A percentile compares a stretch with the other conserved stretches of the same genome.
Conservation (phyloP, 192 early-diverging fungal species). For the Ramicandelaber brevisporus region DNA sequence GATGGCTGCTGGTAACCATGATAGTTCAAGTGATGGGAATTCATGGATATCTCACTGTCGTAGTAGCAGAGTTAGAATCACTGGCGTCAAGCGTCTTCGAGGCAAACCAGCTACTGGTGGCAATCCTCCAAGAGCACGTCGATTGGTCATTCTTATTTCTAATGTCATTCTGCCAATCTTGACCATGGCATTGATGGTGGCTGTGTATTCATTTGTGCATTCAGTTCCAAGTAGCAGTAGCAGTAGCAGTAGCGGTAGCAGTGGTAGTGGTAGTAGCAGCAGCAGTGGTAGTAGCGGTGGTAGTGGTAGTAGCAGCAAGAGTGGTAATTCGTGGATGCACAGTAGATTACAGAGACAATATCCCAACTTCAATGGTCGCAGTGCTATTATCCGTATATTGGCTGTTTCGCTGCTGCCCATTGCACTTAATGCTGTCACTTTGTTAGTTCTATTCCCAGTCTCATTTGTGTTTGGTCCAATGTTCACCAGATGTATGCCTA, state of each 20-base stretch:
- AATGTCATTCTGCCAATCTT: constrained; percentile 45
- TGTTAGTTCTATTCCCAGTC: constrained; percentile 31
- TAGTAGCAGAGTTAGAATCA: constrained; percentile 38
- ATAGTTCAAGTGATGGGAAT: constrained; percentile 38
- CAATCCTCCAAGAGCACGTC: constrained; percentile 37
- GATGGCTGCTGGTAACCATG: constrained; percentile 61
- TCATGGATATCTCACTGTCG: constrained; percentile 62
- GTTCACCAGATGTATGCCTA: constrained; percentile 30
- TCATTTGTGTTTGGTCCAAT: constrained; percentile 33
- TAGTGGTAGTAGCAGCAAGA: too few relatives aligned
- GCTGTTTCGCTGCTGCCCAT: constrained; percentile 42
- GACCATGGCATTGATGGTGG: constrained; percentile 27
- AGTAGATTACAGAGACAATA: too few relatives aligned
- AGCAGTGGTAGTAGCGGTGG: too few relatives aligned
- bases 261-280: too few relatives aligned
- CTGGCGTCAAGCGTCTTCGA: constrained; percentile 45
- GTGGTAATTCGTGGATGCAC: too few relatives aligned
- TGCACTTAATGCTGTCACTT: constrained; percentile 32
- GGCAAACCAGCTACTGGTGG: constrained; percentile 32
- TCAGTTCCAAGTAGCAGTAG: constrained; percentile 19
- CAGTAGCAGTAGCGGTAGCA: constrained; percentile 7
- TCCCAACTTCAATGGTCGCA: too few relatives aligned
- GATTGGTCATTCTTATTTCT: constrained; percentile 34
- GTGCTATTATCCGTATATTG: constrained; percentile 26
- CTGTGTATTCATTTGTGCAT: constrained; percentile 39